Conservation (phyloP, 306 rosid genomes). For the Lathyrus aphaca region DNA sequence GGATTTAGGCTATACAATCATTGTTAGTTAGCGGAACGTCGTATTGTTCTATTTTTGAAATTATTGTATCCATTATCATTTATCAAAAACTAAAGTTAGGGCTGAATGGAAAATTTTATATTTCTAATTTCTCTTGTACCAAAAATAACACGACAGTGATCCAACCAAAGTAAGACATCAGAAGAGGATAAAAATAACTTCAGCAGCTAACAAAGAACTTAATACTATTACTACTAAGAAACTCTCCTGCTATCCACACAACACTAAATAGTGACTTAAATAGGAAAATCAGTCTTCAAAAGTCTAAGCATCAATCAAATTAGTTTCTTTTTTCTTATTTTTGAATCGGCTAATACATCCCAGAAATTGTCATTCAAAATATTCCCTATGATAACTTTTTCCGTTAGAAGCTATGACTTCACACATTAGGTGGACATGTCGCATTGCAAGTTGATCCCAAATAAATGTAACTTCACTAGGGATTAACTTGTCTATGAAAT, state of each 20-base stretch:
- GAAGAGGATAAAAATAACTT: not conserved
- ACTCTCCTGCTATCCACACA: not conserved
- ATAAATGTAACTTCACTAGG: not conserved
- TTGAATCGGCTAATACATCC: not conserved
- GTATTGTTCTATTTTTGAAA: not conserved
- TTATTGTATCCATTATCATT: not conserved
- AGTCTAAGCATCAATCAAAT: not conserved
- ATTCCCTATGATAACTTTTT: not conserved
- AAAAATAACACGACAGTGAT: constrained; percentile 25
- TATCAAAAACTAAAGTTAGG: constrained; percentile 5
- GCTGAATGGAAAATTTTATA: not conserved
- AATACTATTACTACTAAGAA: constrained; percentile 7
- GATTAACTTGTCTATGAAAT: not conserved
- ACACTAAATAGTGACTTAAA: not conserved
- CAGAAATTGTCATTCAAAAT: not conserved
- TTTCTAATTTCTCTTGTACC: constrained; percentile 33
- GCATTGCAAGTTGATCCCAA: not conserved
- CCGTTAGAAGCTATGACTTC: not conserved
- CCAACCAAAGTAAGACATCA: constrained; percentile 10
- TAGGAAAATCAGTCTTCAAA: not conserved
- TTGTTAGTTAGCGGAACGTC: not conserved
- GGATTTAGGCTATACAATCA: constrained; percentile 11
- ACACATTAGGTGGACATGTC: not conserved
- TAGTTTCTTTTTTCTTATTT: not conserved
- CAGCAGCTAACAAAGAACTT: constrained; percentile 21